Evolutionary conservation across 371 early-diverging fungal genomes (phyloP).

Genomic region (Mucor indicus): DNA sequence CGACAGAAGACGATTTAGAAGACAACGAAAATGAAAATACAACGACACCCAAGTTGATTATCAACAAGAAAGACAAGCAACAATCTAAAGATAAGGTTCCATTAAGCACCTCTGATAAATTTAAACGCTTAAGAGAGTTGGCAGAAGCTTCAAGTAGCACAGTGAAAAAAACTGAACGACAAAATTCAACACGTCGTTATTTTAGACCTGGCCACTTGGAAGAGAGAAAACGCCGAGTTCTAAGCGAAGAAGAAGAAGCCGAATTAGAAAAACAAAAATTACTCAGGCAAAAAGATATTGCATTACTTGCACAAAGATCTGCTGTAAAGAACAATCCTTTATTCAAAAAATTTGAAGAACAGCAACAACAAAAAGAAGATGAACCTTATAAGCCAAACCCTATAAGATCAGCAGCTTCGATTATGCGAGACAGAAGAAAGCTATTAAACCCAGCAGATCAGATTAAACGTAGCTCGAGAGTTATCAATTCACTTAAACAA

Average conservation of each 20-base stretch:
- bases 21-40: background rate
- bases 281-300: slow-evolving; percentile 28
- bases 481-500: slow-evolving; percentile 22
- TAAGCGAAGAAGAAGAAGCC: slow-evolving; percentile 31
- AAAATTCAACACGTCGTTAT: slow-evolving; percentile 29
- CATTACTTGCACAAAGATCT: slow-evolving; percentile 21
- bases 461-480: slow-evolving; percentile 15
- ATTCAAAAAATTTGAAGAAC: slow-evolving; percentile 28
- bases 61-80: slow-evolving; percentile 8
- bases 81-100: background rate
- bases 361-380: slow-evolving; percentile 1
- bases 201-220: slow-evolving; percentile 35
- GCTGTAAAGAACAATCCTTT: slow-evolving; percentile 36
- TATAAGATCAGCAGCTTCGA: slow-evolving; percentile 3
- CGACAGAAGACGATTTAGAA: background rate
- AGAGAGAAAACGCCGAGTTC: slow-evolving; percentile 23
- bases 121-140: slow-evolving; percentile 25
- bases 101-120: slow-evolving; percentile 18
- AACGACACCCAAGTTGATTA: slow-evolving; percentile 10
- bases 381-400: too few relatives aligned
- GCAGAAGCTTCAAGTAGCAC: slow-evolving; percentile 21
- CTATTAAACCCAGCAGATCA: slow-evolving; percentile 14
- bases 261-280: slow-evolving; percentile 22
- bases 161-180: slow-evolving; percentile 16
- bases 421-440: slow-evolving; percentile 9